Base-by-base conservation (phyloP, 495 filamentous ascomycete genomes). In the Neurospora sp. region DNA sequence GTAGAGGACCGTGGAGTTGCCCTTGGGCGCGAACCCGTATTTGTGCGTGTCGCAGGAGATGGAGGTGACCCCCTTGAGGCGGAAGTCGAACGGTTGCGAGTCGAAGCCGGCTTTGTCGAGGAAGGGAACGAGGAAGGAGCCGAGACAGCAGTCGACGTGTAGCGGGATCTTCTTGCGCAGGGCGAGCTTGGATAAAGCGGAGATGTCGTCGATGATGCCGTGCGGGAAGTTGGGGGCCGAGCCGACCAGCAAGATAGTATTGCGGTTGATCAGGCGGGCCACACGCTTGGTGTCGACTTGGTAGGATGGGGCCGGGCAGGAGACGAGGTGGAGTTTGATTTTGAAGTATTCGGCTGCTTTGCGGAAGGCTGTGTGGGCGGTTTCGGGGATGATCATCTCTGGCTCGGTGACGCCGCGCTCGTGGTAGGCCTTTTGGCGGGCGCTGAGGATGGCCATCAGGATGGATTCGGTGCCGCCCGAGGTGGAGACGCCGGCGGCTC, bases 21-120 rank as follows among this genome's bases (percentile, higher is more conserved):
- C 96, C 83, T 98, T 98, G 31, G 96, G 96, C 0, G 96, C 96
- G 82, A 99, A 99, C 35, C 96, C 96, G 81, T 99, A 99, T 82
- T 99, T 99, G 85, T 99, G 96, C 39, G 96, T 99, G 80, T 99
- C 96, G 79, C 95, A 97, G 77, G 89, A 92, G 81, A 99, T 98
- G 79, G 90, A 92, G 6, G 96, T 98, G 72, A 99, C 96, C 79
- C 96, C 96, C 72, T 92, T 92, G 72, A 96, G 89, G 41, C 91
- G 89, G 89, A 99, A 99, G 82, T 99, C 96, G 79, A 98, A 98
- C 18, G 89, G 91, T 74, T 90, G 88, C 37, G 91, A 87, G 70
- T 93, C 92, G 82, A 97, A 98, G 42, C 96, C 96, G 27, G 96
- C 94, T 77, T 92, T 92, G 75, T 92, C 89, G 72, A 99, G 92